Base-by-base conservation (phyloP, 192 early-diverging fungal species). In the Spizellomyces punctatus region DNA sequence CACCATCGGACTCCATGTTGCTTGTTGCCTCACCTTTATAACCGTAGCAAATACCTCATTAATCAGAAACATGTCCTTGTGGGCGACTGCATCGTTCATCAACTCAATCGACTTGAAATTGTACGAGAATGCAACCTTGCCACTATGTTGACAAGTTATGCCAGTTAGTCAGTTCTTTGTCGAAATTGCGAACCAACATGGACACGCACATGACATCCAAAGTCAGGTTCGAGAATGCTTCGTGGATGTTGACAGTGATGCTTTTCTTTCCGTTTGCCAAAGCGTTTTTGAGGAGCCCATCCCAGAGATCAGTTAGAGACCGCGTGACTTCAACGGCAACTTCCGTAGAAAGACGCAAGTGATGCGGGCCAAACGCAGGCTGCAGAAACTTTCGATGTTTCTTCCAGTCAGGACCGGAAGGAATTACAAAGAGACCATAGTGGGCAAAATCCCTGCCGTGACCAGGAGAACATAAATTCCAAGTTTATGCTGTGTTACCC, bases 331-430 rank as follows among this genome's bases (percentile, higher is more conserved):
- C 54, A 1, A 49, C 22, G 16, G 73, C 46, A 4, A 57, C 78
- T 3, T 62, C 41, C 9, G 57, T n/a, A 9, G 69, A 76, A 19
- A 54, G 50, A 10, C 75, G 66, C 46, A 86, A 61, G 45, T 84
- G 80, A 16, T 49, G 21, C 22, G 85, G 85, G 5, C 73, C 78
- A 78, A 86, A 86, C n/a, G 75, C 85, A 5, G 85, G 82, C 62
- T 80, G 78, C 17, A 86, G 61, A 36, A 74, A 64, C 57, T 86
- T 86, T 14, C 85, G 73, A 72, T 86, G 85, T 12, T 68, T 60
- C 60, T 82, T 82, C 84, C 84, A 86, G 12, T 45, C 17, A 5
- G 72, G 75, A 14, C 66, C 82, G n/a, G 70, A 21, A 8, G 71
- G 76, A 16, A 82, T 44, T 4, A 69, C 27, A 60, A 84, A 86